A percentile compares a stretch with the other conserved stretches of the same genome.
These are phyloP conservation scores for Penicillium sp. DNA, from an alignment of 2,329 filamentous ascomycete genomes.

Conservation along the genomic window DNA sequence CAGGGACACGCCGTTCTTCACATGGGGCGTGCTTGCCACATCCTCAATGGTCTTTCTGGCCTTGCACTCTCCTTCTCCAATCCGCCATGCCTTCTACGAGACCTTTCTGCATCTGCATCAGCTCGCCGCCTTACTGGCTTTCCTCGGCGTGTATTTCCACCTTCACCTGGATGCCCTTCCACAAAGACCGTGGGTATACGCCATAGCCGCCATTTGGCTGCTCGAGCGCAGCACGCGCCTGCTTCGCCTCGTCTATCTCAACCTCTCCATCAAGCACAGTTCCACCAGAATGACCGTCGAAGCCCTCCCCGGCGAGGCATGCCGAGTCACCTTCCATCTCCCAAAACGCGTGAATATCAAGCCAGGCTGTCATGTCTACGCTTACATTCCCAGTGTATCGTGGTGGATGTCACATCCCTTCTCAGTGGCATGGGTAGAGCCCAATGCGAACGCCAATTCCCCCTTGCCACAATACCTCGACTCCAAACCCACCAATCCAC, in stretches of 20 bases:
- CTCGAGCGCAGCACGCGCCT: conserved; percentile 48
- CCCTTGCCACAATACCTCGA: conserved; percentile 18
- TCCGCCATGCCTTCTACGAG: conserved; percentile 95
- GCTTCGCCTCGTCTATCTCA: conserved; percentile 52
- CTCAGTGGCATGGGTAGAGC: conserved; percentile 48
- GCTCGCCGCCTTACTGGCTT: conserved; percentile 42
- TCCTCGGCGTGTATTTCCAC: conserved; percentile 47
- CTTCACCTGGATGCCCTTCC: conserved; percentile 42
- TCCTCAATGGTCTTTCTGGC: conserved; percentile 40
- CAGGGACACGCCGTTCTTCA: conserved; percentile 41
- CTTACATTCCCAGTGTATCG: conserved; percentile 54
- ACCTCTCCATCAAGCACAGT: conserved; percentile 49
- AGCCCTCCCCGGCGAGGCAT: conserved; percentile 59
- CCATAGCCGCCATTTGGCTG: conserved; percentile 41
- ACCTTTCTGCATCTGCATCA: conserved; percentile 64
- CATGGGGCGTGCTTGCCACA: conserved; percentile 47
- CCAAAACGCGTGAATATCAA: conserved; percentile 53
- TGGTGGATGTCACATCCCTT: conserved; percentile 51
- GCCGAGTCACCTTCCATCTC: conserved; percentile 59
- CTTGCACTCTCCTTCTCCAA: conserved; percentile 55
- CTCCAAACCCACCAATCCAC: conserved; percentile 10
- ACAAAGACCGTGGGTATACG: conserved; percentile 40
- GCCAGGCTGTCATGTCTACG: conserved; percentile 60
- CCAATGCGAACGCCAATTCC: conserved; percentile 22
- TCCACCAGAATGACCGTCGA: conserved; percentile 55